A percentile compares a stretch with the other conserved stretches of the same genome.
Evolutionary conservation across 2,329 filamentous ascomycete genomes (phyloP).

Genomic region (Diaporthe eres): DNA sequence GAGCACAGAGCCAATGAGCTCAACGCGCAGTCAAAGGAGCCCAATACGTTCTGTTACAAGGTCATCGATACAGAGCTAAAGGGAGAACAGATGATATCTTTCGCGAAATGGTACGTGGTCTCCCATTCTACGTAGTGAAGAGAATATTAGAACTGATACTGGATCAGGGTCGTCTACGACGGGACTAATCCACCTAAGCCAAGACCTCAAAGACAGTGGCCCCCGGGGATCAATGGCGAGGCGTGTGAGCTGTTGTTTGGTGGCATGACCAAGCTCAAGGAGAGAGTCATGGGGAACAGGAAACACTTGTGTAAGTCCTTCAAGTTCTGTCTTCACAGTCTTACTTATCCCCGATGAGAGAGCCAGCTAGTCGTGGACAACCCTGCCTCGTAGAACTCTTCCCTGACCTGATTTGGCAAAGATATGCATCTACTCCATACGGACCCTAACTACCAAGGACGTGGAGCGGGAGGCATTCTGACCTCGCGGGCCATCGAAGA

Average conservation of each 20-base stretch:
- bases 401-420: slow-evolving; percentile 40
- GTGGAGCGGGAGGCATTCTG: slow-evolving; percentile 56
- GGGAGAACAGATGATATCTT: slow-evolving; percentile 50
- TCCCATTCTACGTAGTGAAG: too few species aligned
- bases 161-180: slow-evolving; percentile 30
- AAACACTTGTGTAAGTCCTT: slow-evolving; percentile 49
- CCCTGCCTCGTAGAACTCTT: too few species aligned
- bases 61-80: slow-evolving; percentile 52
- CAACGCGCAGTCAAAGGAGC: slow-evolving; percentile 43
- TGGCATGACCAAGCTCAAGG: slow-evolving; percentile 43
- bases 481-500: slow-evolving; percentile 55
- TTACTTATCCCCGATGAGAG: too few species aligned
- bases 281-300: slow-evolving; percentile 44
- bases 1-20: slow-evolving; percentile 37
- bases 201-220: slow-evolving; percentile 42
- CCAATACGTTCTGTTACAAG: slow-evolving; percentile 49
- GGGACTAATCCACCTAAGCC: slow-evolving; percentile 44
- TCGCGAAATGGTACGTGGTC: slow-evolving; percentile 48
- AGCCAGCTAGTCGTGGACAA: too few species aligned
- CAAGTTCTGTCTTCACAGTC: neutral
- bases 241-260: slow-evolving; percentile 52
- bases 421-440: slow-evolving; percentile 56
- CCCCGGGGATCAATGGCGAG: slow-evolving; percentile 49
- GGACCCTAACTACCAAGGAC: slow-evolving; percentile 57
- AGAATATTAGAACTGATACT: too few species aligned